These are phyloP conservation scores for Arthrobotrys sphaeroides DNA, from an alignment of 2,329 filamentous ascomycete species.

Conservation along the genomic window DNA sequence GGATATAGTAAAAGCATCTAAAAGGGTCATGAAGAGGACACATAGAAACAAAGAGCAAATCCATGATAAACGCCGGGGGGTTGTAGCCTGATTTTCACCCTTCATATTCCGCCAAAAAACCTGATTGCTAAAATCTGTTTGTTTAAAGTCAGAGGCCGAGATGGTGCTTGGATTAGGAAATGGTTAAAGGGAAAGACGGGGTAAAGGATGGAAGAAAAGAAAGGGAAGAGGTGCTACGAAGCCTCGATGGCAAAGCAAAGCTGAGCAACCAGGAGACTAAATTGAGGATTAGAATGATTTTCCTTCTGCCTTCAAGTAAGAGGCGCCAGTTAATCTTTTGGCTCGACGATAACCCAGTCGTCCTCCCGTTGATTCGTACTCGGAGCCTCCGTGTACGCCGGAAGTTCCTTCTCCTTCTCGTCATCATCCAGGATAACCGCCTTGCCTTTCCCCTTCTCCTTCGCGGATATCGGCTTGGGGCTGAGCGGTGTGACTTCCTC, in stretches of 20 bases:
- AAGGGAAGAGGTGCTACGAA: not conserved
- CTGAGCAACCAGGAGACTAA: too few relatives aligned
- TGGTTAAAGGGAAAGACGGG: not conserved
- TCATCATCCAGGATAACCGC: constrained; percentile 27
- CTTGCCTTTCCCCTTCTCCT: constrained; percentile 46
- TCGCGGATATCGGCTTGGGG: constrained; percentile 38
- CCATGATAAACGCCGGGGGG: too few relatives aligned
- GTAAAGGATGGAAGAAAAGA: not conserved
- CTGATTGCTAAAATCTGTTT: not conserved
- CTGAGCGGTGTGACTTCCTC: constrained; percentile 14
- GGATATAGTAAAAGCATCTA: too few relatives aligned
- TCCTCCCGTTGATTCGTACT: constrained; percentile 11
- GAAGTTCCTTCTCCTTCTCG: constrained; percentile 14
- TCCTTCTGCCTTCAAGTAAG: too few relatives aligned
- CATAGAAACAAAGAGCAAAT: too few relatives aligned
- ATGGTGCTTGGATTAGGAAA: not conserved
- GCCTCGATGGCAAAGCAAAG: too few relatives aligned
- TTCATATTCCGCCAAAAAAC: not conserved
- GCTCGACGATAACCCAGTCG: constrained; percentile 38
- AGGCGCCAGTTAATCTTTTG: constrained; percentile 48
- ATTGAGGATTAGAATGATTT: too few relatives aligned
- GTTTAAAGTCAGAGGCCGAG: not conserved
- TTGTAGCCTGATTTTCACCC: too few relatives aligned
- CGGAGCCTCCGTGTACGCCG: constrained; percentile 29
- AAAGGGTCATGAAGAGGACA: too few relatives aligned